Percentiles rank a stretch among this genome's conserved stretches.
Conservation (phyloP, 192 early-diverging fungal genomes). For the Coemansia reversa region DNA sequence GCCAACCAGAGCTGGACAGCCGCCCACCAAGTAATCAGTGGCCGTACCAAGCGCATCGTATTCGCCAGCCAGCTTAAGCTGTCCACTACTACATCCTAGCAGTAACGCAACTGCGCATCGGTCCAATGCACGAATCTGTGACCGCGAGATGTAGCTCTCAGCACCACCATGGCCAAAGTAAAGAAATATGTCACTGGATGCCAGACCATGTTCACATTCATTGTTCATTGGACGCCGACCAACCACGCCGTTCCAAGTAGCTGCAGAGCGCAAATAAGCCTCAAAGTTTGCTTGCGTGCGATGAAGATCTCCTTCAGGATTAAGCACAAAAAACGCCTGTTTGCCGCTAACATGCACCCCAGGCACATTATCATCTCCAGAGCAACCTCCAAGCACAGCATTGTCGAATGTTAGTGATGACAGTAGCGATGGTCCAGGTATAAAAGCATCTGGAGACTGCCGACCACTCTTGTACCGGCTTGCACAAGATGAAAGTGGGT, state of each 20-base stretch:
- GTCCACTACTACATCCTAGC: constrained; percentile 94
- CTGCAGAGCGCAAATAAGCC: constrained; percentile 14
- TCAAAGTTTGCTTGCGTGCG: constrained; percentile 81
- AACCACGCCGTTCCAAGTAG: constrained; percentile 71
- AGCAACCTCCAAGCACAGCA: background rate
- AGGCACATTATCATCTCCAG: background rate
- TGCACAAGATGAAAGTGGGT: no score
- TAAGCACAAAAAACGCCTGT: constrained; percentile 80
- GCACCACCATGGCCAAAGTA: constrained; percentile 97
- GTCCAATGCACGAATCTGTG: constrained; percentile 63
- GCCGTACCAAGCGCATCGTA: constrained; percentile 87
- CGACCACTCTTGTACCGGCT: no score
- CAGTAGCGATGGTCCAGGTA: background rate
- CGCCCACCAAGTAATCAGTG: constrained; percentile 81
- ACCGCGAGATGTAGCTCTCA: constrained; percentile 73
- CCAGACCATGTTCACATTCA: constrained; percentile 63
- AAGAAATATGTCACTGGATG: constrained; percentile 62
- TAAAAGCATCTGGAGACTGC: background rate
- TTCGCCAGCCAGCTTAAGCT: constrained; percentile 69
- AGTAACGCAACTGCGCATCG: constrained; percentile 78
- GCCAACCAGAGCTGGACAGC: constrained; percentile 81
- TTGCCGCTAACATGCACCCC: constrained; percentile 35
- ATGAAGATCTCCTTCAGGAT: constrained; percentile 84
- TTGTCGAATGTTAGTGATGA: constrained; percentile 10
- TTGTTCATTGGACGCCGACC: constrained; percentile 65